These are phyloP conservation scores for Amylocystis lapponica DNA, from an alignment of 768 basidiomycete species.

Conservation along the genomic window DNA sequence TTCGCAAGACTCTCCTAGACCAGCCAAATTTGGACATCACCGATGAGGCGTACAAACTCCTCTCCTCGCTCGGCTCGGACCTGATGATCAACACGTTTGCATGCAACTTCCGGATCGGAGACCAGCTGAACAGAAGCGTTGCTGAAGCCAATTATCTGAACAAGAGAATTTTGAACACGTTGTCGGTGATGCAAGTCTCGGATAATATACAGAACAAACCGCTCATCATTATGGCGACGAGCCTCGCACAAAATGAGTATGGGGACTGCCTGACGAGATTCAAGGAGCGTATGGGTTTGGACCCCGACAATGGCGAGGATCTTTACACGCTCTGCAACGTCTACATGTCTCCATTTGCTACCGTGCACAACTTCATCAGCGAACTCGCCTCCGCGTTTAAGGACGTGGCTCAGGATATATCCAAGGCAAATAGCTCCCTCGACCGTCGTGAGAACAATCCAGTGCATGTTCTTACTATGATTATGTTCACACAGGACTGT, in stretches of 20 bases:
- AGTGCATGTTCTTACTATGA: no score
- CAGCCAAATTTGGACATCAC: conserved; percentile 26
- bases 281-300: conserved; percentile 32
- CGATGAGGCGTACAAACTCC: conserved; percentile 16
- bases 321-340: conserved; percentile 33
- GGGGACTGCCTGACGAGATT: conserved; percentile 28
- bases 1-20: conserved; percentile 27
- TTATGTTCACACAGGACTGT: conserved; percentile 4
- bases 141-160: conserved; percentile 39
- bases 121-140: conserved; percentile 30
- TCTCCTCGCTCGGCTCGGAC: conserved; percentile 33
- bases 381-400: conserved; percentile 30
- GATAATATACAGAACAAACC: conserved; percentile 17
- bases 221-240: conserved; percentile 28
- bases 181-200: conserved; percentile 28
- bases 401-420: conserved; percentile 25
- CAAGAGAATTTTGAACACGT: conserved; percentile 30
- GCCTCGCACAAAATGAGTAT: conserved; percentile 28
- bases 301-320: conserved; percentile 21
- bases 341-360: conserved; percentile 38
- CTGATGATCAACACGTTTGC: conserved; percentile 41
- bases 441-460: neutral
- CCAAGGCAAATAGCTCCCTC: neutral
- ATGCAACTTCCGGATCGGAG: conserved; percentile 36
- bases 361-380: conserved; percentile 21